phyloP scores from a whole-genome alignment of 345 rosid species.

The Populus alba region DNA sequence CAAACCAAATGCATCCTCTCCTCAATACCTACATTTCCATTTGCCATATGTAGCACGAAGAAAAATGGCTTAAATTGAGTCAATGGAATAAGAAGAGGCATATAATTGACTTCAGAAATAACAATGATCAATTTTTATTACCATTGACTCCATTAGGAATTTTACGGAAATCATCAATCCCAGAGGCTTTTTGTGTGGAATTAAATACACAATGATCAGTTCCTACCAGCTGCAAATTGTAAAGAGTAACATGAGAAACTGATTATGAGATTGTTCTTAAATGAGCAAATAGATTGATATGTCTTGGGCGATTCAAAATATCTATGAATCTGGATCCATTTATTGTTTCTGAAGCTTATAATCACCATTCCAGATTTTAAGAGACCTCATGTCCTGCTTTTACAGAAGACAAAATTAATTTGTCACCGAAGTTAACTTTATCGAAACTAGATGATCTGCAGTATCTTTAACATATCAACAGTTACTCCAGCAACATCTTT shows the following conservation, averaged over 20 bases:
- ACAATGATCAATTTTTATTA: slow-evolving; percentile 31
- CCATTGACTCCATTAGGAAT: slow-evolving; percentile 97
- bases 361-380: neutral
- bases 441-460: neutral
- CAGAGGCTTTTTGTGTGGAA: slow-evolving; percentile 80
- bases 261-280: neutral
- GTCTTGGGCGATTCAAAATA: neutral
- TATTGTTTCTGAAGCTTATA: neutral
- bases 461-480: neutral
- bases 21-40: slow-evolving; percentile 61
- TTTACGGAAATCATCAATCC: slow-evolving; percentile 85
- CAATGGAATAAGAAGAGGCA: neutral
- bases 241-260: slow-evolving; percentile 16
- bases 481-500: neutral
- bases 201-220: slow-evolving; percentile 91
- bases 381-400: neutral
- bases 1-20: slow-evolving; percentile 98
- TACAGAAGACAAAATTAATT: neutral
- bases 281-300: neutral
- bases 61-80: slow-evolving; percentile 1
- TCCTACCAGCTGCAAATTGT: slow-evolving; percentile 78
- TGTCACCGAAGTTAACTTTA: neutral
- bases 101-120: slow-evolving; percentile 5
- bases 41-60: slow-evolving; percentile 16
- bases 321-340: neutral